These are phyloP conservation scores for Ustilago bromivora DNA, from an alignment of 1,284 basidiomycete species.

Conservation along the genomic window DNA sequence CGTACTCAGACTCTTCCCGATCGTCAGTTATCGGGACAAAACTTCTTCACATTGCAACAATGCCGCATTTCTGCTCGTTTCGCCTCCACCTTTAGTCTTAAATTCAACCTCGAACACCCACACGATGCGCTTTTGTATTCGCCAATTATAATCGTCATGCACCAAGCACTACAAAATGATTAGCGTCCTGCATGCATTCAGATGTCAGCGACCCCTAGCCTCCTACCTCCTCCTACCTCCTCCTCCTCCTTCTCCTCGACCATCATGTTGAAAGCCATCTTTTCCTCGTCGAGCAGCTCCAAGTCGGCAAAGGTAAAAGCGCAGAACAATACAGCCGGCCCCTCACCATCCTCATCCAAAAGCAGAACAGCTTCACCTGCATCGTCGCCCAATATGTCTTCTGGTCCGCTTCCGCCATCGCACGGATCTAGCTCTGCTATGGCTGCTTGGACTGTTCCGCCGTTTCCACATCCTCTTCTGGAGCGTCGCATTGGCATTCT, in stretches of 20 bases:
- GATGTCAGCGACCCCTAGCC: slow-evolving; percentile 15
- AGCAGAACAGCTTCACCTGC: slow-evolving; percentile 12
- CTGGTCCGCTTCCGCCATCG: slow-evolving; percentile 17
- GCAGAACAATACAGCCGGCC: not conserved
- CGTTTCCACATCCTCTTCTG: slow-evolving; percentile 53
- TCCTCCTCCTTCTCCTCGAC: not conserved
- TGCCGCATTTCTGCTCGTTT: not conserved
- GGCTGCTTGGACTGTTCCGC: slow-evolving; percentile 49
- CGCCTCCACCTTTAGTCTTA: slow-evolving; percentile 2
- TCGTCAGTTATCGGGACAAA: too few relatives aligned
- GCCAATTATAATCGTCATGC: not conserved
- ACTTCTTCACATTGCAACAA: not conserved
- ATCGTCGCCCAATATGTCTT: slow-evolving; percentile 20
- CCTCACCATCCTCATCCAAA: slow-evolving; percentile 18
- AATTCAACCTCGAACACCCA: not conserved
- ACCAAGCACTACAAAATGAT: not conserved
- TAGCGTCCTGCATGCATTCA: slow-evolving; percentile 10
- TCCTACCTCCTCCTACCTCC: not conserved
- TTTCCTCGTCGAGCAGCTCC: slow-evolving; percentile 26
- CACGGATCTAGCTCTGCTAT: slow-evolving; percentile 33
- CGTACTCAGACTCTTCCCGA: too few relatives aligned
- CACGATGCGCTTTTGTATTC: not conserved
- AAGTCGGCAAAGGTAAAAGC: slow-evolving; percentile 16
- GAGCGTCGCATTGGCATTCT: slow-evolving; percentile 49
- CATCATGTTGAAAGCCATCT: slow-evolving; percentile 45